phyloP scores from a whole-genome alignment of 1,139 yeast genomes.

The Suhomyces wounanorum region DNA sequence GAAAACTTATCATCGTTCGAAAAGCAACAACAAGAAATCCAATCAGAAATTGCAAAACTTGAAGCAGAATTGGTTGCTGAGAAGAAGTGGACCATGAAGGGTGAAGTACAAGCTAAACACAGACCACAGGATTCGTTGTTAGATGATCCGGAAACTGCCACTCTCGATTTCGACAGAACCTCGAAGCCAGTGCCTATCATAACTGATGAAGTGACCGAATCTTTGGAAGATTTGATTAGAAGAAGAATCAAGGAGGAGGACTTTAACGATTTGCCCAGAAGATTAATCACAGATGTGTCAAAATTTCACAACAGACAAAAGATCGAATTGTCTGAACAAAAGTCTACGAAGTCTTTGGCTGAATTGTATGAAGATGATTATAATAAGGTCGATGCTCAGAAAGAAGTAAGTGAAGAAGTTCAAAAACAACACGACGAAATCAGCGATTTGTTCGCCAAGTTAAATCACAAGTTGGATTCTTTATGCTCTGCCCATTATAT shows the following conservation, averaged over 20 bases:
- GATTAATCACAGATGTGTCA: slow-evolving; percentile 64
- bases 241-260: slow-evolving; percentile 72
- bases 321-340: slow-evolving; percentile 77
- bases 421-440: slow-evolving; percentile 79
- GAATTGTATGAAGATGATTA: slow-evolving; percentile 90
- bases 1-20: slow-evolving; percentile 72
- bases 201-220: slow-evolving; percentile 83
- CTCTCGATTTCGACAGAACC: slow-evolving; percentile 47
- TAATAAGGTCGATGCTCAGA: slow-evolving; percentile 47
- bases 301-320: slow-evolving; percentile 54
- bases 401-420: slow-evolving; percentile 58
- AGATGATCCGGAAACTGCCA: slow-evolving; percentile 41
- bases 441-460: slow-evolving; percentile 57
- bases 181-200: slow-evolving; percentile 78
- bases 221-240: slow-evolving; percentile 84
- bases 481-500: slow-evolving; percentile 90
- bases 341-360: slow-evolving; percentile 85
- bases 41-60: slow-evolving; percentile 71
- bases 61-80: slow-evolving; percentile 89
- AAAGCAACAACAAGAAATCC: slow-evolving; percentile 75
- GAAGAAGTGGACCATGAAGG: slow-evolving; percentile 92
- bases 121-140: slow-evolving; percentile 81
- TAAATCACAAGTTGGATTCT: slow-evolving; percentile 79
- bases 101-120: slow-evolving; percentile 81
- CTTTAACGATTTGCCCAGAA: slow-evolving; percentile 82